Evolutionary conservation across 2,329 filamentous ascomycete genomes (phyloP).

Genomic region (Diaporthe longicolla): DNA sequence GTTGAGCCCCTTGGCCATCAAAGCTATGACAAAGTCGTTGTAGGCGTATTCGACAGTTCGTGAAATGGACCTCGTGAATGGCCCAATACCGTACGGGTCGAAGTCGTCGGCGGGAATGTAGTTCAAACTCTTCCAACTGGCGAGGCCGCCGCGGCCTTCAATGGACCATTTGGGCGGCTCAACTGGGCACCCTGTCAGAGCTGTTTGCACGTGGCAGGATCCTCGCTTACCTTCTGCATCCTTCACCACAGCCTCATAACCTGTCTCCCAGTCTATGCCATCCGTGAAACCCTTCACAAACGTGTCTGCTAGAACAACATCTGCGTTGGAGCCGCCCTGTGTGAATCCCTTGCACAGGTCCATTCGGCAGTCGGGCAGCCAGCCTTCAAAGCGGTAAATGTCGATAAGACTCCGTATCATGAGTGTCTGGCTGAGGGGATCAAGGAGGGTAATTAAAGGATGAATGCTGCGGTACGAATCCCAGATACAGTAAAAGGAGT

Average conservation of each 20-base stretch:
- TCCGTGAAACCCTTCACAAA: conserved; percentile 71
- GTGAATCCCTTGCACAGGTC: conserved; percentile 79
- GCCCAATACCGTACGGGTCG: conserved; percentile 72
- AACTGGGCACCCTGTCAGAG: conserved; percentile 47
- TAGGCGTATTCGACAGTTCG: conserved; percentile 82
- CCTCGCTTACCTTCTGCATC: conserved; percentile 67
- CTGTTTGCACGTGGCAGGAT: too few species aligned
- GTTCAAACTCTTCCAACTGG: conserved; percentile 77
- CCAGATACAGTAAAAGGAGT: conserved; percentile 82
- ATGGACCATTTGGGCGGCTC: conserved; percentile 77
- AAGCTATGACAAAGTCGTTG: conserved; percentile 76
- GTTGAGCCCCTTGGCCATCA: conserved; percentile 70
- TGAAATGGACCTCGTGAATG: conserved; percentile 76
- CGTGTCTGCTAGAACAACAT: conserved; percentile 75
- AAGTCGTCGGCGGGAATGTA: conserved; percentile 78
- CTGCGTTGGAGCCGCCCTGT: conserved; percentile 79
- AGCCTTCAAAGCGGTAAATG: conserved; percentile 78
- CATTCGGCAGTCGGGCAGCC: conserved; percentile 83
- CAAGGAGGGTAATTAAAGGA: conserved; percentile 75
- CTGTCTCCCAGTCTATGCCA: conserved; percentile 74
- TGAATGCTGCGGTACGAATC: conserved; percentile 77
- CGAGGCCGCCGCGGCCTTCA: conserved; percentile 76
- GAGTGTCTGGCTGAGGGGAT: conserved; percentile 71
- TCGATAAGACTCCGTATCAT: conserved; percentile 80
- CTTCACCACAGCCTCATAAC: conserved; percentile 76